phyloP scores from a whole-genome alignment of 2,329 filamentous ascomycete species.

The Venturia carpophila region DNA sequence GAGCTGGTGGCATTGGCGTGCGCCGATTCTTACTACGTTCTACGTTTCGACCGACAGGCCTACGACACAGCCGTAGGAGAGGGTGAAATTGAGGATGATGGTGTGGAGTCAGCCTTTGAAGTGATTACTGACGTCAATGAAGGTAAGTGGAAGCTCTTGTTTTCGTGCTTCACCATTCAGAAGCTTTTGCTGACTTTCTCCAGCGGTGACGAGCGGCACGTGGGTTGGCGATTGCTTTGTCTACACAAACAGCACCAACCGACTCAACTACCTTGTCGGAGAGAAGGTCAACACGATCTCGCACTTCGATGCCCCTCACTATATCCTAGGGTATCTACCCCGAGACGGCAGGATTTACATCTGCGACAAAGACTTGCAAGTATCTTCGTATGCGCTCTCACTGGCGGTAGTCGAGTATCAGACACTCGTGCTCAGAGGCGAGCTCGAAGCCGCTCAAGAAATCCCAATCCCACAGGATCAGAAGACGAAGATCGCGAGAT shows the following conservation, averaged over 20 bases:
- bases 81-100: constrained; percentile 78
- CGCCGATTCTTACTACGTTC: constrained; percentile 90
- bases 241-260: constrained; percentile 95
- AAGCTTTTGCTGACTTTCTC: constrained; percentile 38
- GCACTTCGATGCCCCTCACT: constrained; percentile 93
- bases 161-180: neutral
- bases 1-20: constrained; percentile 89
- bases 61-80: constrained; percentile 77
- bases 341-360: constrained; percentile 93
- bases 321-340: constrained; percentile 89
- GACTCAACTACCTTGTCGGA: constrained; percentile 93
- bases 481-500: constrained; percentile 95
- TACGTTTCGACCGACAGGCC: constrained; percentile 83
- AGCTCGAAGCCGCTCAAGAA: constrained; percentile 85
- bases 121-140: constrained; percentile 91
- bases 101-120: constrained; percentile 92
- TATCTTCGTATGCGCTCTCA: constrained; percentile 84
- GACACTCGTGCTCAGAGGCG: constrained; percentile 85
- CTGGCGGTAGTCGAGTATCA: constrained; percentile 94
- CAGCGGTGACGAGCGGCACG: constrained; percentile 49
- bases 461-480: constrained; percentile 85
- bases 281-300: constrained; percentile 97
- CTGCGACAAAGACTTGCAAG: constrained; percentile 87
- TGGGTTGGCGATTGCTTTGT: constrained; percentile 99
- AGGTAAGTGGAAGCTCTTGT: neutral